Conservation (phyloP, 1,139 yeast genomes). For the Blastobotrys elegans region DNA sequence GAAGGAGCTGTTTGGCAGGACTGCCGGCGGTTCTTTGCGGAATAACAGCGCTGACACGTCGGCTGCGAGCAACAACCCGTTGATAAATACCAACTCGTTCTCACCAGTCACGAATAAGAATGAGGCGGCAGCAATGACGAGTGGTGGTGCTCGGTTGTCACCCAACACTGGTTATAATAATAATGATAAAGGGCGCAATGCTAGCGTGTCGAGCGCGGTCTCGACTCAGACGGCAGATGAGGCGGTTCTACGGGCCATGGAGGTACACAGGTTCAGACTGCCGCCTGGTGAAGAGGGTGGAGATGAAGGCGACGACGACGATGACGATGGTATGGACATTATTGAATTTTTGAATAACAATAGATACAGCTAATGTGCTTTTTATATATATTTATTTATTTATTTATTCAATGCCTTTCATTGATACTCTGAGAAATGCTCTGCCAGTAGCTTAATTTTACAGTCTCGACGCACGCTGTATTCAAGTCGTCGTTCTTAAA, state of each 20-base stretch:
- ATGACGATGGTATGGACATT: conserved; percentile 9
- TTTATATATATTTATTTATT: not conserved
- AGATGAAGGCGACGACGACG: conserved; percentile 11
- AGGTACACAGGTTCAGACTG: not conserved
- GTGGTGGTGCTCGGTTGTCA: too few relatives aligned
- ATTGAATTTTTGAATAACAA: conserved; percentile 8
- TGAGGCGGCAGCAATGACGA: too few relatives aligned
- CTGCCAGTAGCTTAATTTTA: conserved; percentile 77
- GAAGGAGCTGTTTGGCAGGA: not conserved
- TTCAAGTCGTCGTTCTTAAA: conserved; percentile 45
- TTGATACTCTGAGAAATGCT: conserved; percentile 68
- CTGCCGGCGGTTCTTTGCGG: not conserved
- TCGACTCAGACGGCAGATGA: too few relatives aligned
- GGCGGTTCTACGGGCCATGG: not conserved
- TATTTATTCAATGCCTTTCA: conserved; percentile 34
- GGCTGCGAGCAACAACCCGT: too few relatives aligned
- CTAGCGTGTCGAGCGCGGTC: not conserved
- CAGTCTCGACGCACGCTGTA: conserved; percentile 58
- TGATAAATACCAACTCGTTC: too few relatives aligned
- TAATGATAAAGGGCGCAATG: not conserved
- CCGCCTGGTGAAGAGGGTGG: conserved; percentile 2
- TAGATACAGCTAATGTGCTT: not conserved
- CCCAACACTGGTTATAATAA: not conserved
- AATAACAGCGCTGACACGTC: not conserved
- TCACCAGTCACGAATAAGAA: too few relatives aligned